Conservation (phyloP, 129 eudicot genomes). For the Rutidosis leptorrhynchoides region DNA sequence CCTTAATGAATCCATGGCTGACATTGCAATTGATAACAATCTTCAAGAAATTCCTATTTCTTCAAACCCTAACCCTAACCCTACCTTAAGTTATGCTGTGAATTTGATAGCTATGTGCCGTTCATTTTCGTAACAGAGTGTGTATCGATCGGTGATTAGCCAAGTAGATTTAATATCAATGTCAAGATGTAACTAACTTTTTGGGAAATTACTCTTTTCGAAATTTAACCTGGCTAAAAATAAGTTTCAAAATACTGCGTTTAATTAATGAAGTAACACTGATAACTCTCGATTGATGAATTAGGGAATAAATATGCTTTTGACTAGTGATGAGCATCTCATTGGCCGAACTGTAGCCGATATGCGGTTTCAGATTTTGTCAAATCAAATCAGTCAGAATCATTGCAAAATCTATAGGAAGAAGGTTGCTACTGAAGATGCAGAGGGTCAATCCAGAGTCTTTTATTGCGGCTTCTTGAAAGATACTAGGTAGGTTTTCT, state of each 20-base stretch:
- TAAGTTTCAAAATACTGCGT: slow-evolving; percentile 2
- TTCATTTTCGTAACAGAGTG: not conserved
- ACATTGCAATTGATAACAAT: slow-evolving; percentile 13
- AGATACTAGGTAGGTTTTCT: slow-evolving; percentile 70
- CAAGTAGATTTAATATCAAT: not conserved
- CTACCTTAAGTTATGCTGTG: not conserved
- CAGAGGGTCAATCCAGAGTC: slow-evolving; percentile 43
- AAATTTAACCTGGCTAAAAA: slow-evolving; percentile 14
- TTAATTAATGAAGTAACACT: slow-evolving; percentile 22
- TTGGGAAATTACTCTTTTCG: slow-evolving; percentile 1
- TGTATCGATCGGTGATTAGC: not conserved
- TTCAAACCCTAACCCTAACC: slow-evolving; percentile 27
- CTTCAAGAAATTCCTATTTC: slow-evolving; percentile 36
- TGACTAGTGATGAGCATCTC: slow-evolving; percentile 68
- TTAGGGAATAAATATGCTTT: slow-evolving; percentile 83
- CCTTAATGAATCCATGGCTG: not conserved
- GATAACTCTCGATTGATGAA: slow-evolving; percentile 18
- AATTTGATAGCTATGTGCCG: not conserved
- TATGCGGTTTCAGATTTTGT: slow-evolving; percentile 53
- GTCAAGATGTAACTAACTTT: slow-evolving; percentile 4
- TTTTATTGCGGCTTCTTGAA: slow-evolving; percentile 49
- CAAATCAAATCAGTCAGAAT: slow-evolving; percentile 66
- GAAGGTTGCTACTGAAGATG: slow-evolving; percentile 51
- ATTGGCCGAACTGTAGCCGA: slow-evolving; percentile 81
- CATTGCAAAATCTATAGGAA: slow-evolving; percentile 82